phyloP scores from a whole-genome alignment of 805 yeast genomes.

The Komagataella phaffii region DNA sequence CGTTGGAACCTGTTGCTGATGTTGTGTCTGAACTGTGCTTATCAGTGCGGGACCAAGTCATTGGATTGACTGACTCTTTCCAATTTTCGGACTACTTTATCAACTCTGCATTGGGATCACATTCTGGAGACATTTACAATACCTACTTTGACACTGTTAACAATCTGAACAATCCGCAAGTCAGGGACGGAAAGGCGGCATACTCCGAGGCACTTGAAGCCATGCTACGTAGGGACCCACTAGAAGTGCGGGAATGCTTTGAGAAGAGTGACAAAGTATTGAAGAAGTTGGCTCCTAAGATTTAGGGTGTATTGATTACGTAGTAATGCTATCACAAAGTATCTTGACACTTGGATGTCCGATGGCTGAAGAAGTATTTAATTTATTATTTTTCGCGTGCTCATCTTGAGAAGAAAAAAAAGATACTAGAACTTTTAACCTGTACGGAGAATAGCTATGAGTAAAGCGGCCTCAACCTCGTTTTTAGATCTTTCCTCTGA shows the following conservation, averaged over 20 bases:
- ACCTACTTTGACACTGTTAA: conserved; percentile 53
- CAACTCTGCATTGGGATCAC: conserved; percentile 71
- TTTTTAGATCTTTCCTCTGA: background rate
- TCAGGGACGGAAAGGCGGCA: conserved; percentile 40
- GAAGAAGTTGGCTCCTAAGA: conserved; percentile 4
- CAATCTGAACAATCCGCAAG: conserved; percentile 30
- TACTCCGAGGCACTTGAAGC: conserved; percentile 28
- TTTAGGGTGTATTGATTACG: background rate
- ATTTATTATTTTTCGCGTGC: background rate
- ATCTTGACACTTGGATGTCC: no score
- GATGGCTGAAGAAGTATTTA: no score
- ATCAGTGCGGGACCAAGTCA: conserved; percentile 50
- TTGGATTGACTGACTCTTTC: conserved; percentile 76
- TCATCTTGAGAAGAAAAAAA: background rate
- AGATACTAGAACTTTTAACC: background rate
- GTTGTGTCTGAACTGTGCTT: conserved; percentile 32
- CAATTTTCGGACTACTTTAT: conserved; percentile 68
- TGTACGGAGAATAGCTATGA: background rate
- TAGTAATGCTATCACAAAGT: no score
- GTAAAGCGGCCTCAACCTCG: background rate
- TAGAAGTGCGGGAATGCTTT: conserved; percentile 19
- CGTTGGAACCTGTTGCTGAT: conserved; percentile 28
- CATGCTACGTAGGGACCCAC: conserved; percentile 22
- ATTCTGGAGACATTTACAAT: conserved; percentile 73
- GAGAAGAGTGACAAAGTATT: conserved; percentile 11